phyloP scores from a whole-genome alignment of 805 yeast species.

The Cyberlindnera meyerae region DNA sequence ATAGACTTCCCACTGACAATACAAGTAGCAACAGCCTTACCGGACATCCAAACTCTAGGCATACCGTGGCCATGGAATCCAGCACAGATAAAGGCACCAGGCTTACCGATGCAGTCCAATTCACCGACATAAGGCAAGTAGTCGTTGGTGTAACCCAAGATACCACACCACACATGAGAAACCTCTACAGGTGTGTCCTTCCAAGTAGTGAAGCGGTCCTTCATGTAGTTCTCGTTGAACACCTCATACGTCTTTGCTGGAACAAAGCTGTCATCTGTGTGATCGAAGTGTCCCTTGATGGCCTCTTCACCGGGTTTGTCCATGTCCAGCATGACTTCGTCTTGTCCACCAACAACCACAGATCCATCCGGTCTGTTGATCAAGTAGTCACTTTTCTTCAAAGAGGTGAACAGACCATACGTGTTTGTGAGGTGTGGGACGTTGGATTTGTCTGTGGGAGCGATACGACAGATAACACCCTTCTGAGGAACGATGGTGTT shows the following conservation, averaged over 20 bases:
- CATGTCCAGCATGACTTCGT: conserved; percentile 9
- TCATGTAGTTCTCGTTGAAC: conserved; percentile 28
- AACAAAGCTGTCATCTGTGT: conserved; percentile 32
- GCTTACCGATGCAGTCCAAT: conserved; percentile 24
- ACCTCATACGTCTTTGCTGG: conserved; percentile 23
- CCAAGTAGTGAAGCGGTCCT: conserved; percentile 31
- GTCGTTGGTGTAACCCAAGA: conserved; percentile 42
- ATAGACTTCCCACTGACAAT: conserved; percentile 11
- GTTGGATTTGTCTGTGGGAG: conserved; percentile 17
- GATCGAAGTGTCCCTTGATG: conserved; percentile 24
- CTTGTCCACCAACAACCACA: conserved; percentile 32
- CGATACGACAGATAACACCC: conserved; percentile 30
- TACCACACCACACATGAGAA: conserved; percentile 39
- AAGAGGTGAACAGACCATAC: conserved; percentile 27
- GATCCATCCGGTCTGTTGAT: conserved; percentile 37
- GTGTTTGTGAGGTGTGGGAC: conserved; percentile 35
- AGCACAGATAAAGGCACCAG: conserved; percentile 36
- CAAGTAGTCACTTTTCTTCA: conserved; percentile 30
- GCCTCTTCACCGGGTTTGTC: conserved; percentile 8
- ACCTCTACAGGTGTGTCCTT: conserved; percentile 23
- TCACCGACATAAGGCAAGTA: conserved; percentile 40
- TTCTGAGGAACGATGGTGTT: conserved; percentile 33
- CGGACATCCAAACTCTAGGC: conserved; percentile 40
- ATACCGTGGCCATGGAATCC: conserved; percentile 51
- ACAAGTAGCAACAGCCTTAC: conserved; percentile 34